Evolutionary conservation across 2,329 filamentous ascomycete genomes (phyloP).

Genomic region (Hypoxylon sp.): DNA sequence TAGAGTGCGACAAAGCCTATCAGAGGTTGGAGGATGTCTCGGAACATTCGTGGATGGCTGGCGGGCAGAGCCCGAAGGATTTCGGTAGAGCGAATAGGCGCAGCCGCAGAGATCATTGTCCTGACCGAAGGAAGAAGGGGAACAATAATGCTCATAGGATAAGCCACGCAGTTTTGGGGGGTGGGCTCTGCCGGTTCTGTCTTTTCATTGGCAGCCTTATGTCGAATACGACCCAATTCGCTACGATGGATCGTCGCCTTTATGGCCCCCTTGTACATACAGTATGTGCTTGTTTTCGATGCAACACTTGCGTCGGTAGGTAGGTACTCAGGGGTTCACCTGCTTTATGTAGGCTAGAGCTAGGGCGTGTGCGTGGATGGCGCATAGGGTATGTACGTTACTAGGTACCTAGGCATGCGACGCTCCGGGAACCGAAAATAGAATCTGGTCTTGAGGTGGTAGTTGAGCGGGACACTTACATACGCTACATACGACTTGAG

Average conservation of each 20-base stretch:
- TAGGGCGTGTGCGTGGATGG: not conserved
- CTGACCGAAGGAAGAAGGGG: slow-evolving; percentile 4
- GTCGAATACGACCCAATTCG: not conserved
- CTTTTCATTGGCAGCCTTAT: not conserved
- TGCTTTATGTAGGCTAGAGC: not conserved
- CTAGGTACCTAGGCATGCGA: slow-evolving; percentile 16
- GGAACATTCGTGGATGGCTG: slow-evolving; percentile 7
- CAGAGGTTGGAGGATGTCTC: slow-evolving; percentile 5
- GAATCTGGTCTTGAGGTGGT: slow-evolving; percentile 6
- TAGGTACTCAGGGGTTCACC: not conserved
- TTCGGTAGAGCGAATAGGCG: slow-evolving; percentile 13
- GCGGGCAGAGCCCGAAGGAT: slow-evolving; percentile 25
- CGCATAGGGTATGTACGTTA: not conserved
- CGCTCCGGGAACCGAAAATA: slow-evolving; percentile 32
- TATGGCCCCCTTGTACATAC: not conserved
- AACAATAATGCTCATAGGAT: not conserved
- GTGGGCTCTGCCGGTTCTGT: no score
- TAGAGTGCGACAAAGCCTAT: slow-evolving; percentile 9
- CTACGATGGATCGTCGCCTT: not conserved
- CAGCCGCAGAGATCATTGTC: slow-evolving; percentile 14
- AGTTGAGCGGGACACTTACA: not conserved
- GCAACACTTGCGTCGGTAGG: no score
- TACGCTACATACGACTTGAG: not conserved
- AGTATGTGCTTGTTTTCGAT: no score
- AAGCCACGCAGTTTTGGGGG: not conserved